A percentile compares a stretch with the other conserved stretches of the same genome.
Evolutionary conservation across 148 eudicot genomes (phyloP).

Genomic region (Rhododendron griersonianum): DNA sequence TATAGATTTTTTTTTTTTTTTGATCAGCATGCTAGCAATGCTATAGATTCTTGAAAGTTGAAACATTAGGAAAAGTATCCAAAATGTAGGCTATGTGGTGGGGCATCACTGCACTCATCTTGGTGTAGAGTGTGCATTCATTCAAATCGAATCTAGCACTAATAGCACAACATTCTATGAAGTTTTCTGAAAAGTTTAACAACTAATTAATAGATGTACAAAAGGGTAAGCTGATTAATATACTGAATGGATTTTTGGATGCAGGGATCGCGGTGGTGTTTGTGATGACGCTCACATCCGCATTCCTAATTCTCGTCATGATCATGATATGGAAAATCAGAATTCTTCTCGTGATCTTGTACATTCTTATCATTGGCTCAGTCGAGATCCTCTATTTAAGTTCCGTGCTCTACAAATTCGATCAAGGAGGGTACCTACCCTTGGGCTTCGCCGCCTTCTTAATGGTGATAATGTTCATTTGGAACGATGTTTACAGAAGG

Average conservation of each 20-base stretch:
- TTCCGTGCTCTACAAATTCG: conserved; percentile 40
- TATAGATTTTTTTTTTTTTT: no score
- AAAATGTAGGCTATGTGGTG: no score
- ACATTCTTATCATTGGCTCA: conserved; percentile 19
- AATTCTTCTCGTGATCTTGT: conserved; percentile 22
- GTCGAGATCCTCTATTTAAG: conserved; percentile 34
- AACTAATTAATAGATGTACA: not conserved
- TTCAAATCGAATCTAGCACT: not conserved
- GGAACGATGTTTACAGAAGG: conserved; percentile 38
- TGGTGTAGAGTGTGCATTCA: not conserved
- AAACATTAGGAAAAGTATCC: not conserved
- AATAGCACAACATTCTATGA: not conserved
- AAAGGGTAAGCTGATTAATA: not conserved
- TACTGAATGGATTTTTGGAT: not conserved
- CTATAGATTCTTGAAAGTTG: not conserved
- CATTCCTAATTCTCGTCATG: conserved; percentile 36
- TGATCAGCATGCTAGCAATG: no score
- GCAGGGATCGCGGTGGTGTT: conserved; percentile 46
- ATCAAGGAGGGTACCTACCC: conserved; percentile 43
- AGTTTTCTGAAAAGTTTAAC: no score
- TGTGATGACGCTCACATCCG: conserved; percentile 34
- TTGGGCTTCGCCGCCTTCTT: conserved; percentile 29
- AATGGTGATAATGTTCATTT: conserved; percentile 31
- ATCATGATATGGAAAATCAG: conserved; percentile 35
- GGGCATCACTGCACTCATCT: not conserved